phyloP scores from a whole-genome alignment of 2,329 filamentous ascomycete species.

The Mycosphaerella sp. region DNA sequence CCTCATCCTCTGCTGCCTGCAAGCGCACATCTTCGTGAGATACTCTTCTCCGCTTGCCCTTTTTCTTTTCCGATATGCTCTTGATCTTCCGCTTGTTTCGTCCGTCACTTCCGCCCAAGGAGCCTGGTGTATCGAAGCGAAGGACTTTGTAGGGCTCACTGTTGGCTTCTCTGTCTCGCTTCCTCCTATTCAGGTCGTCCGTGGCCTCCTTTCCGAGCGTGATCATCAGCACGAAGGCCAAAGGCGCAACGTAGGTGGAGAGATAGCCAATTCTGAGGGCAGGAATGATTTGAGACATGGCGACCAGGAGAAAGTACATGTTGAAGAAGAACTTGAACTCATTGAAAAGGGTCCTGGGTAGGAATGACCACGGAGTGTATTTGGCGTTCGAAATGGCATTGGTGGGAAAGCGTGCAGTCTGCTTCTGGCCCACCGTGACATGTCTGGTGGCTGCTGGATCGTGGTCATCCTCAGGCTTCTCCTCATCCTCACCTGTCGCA shows the following conservation, averaged over 20 bases:
- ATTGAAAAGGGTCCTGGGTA: conserved; percentile 92
- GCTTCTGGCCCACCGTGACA: conserved; percentile 67
- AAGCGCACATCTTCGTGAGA: conserved; percentile 40
- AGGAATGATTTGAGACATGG: conserved; percentile 86
- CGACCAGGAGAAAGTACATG: conserved; percentile 95
- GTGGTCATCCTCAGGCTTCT: conserved; percentile 43
- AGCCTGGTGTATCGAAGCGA: conserved; percentile 56
- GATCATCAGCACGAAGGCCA: conserved; percentile 86
- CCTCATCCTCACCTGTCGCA: conserved; percentile 18
- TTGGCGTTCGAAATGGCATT: conserved; percentile 96
- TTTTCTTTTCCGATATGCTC: conserved; percentile 31
- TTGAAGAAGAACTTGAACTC: conserved; percentile 99
- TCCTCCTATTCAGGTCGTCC: conserved; percentile 81
- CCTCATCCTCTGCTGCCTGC: conserved; percentile 64
- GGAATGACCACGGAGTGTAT: conserved; percentile 90
- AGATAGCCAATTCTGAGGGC: conserved; percentile 87
- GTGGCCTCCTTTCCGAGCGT: conserved; percentile 93
- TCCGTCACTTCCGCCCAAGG: conserved; percentile 15
- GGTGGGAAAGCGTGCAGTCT: conserved; percentile 70
- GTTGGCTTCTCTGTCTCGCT: conserved; percentile 89
- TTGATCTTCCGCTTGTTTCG: conserved; percentile 30
- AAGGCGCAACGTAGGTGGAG: conserved; percentile 84
- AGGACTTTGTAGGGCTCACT: conserved; percentile 80
- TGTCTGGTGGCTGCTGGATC: conserved; percentile 63
- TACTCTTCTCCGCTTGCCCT: conserved; percentile 27